Evolutionary conservation across 1,284 basidiomycete species (phyloP), one percentile per base, ranked within the genome.

Genomic region (Papiliotrema laurentii): DNA sequence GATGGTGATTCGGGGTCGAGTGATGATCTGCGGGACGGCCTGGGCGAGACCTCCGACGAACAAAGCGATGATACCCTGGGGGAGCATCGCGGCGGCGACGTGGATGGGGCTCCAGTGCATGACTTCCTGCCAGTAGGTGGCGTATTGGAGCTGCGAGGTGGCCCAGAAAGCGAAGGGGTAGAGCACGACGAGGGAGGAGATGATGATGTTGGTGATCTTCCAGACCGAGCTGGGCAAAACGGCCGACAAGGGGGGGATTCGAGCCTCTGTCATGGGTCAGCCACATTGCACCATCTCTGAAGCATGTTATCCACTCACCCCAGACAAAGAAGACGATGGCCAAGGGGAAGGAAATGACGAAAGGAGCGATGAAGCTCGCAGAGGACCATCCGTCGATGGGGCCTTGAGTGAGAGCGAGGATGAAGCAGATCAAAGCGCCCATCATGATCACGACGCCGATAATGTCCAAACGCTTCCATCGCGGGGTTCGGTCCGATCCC

Each of bases 381-480:
- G 59, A 62, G 25, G 47, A 49, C 69, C 69, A 73, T 0, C 69
- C 69, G 46, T 66, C 57, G 41, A 64, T 62, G 2, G 65, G 62
- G 3, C 65, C 68, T 47, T 69, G 64, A 9, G 71, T 73, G 31
- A 73, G 55, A 30, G 59, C 56, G 27, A 73, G 58, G 56, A 71
- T 71, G 62, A 73, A 71, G 46, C 57, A 59, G 49, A 68, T 59
- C 24, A 72, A 55, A 28, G 62, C 49, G 16, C 53, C 59, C 45
- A 68, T 56, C 48, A 72, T 61, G 27, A 68, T 45, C 31, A 59
- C 19, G 13, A 70, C 68, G 36, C 71, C 71, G 49, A 63, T 50
- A 31, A 72, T 44, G 49, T 73, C 71, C 51, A 72, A 60, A 25
- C 65, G 60, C 55, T 71, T 71, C 62, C 63, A 69, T 51, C 57